Evolutionary conservation across 176 grass and related monocot genomes (phyloP), one percentile per base, ranked within the genome.

Genomic region (Juncus effusus): DNA sequence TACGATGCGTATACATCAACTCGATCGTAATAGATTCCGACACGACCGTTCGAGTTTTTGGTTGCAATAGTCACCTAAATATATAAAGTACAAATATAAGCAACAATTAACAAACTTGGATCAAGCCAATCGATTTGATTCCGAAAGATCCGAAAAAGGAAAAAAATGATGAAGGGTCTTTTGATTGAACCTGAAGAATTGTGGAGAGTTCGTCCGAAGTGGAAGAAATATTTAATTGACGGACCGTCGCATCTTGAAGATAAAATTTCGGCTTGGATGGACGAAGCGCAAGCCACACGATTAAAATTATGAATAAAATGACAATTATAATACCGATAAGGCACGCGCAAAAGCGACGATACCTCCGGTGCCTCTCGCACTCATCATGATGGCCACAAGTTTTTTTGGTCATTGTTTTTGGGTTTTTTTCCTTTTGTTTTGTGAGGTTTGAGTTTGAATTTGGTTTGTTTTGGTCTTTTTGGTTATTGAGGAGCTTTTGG

Each of bases 11-110:
- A 96, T 38, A 85, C 84, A 64, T 90, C 83, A 45, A 90, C 60
- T 74, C 87, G 84, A 81, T 90, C 84, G 73, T 90, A 96, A 81
- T 81, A 82, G 64, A 96, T 49, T 13, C 91, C 87, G 3, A 96
- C 52, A 55, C 81, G 91, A 73, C 50, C 52, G 73, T 96, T 96
- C 13, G 91, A 83, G 81, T 96, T 96, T 65, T 86, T 83, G 2
- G 91, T 85, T 60, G 87, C 80, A 39, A 96, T 5, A 36, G 91
- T 96, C 3, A 90, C 79, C 69, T 72, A 13, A 1, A 10, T 4
- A 72, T 58, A 13, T 8, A 13, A 12, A 41, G 12, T 5, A 59
- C 28, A 28, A 28, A 28, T 28, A 28, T 28, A 28, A 28, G 19
- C 19, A 28, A 28, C 19, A 28, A 28, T 28, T 28, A 28, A 28